Conservation (phyloP, 2,329 filamentous ascomycete species). For the Pseudocercospora musae region DNA sequence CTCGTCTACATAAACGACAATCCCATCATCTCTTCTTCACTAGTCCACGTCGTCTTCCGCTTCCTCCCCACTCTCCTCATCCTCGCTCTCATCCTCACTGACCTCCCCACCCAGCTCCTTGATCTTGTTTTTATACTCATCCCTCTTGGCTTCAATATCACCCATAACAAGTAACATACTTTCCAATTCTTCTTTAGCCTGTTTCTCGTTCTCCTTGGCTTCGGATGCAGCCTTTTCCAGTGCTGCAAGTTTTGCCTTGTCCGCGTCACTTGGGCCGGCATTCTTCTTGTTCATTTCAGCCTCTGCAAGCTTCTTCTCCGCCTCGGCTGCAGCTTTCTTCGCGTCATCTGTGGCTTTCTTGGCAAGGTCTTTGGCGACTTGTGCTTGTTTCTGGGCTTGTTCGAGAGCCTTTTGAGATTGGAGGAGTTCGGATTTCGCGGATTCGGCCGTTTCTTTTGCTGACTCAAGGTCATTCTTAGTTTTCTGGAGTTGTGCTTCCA, state of each 20-base stretch:
- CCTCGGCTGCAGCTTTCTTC: constrained; percentile 1
- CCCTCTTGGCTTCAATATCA: constrained; percentile 46
- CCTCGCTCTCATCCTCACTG: constrained; percentile 32
- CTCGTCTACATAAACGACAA: too few relatives aligned
- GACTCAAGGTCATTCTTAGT: background rate
- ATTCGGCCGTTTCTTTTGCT: background rate
- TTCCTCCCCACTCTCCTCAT: constrained; percentile 30
- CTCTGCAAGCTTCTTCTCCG: background rate
- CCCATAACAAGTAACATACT: constrained; percentile 44
- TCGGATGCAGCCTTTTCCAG: constrained; percentile 19
- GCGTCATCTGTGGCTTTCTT: constrained; percentile 3
- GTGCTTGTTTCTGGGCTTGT: background rate
- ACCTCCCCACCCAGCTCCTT: constrained; percentile 33
- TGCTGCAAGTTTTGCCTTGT: constrained; percentile 9
- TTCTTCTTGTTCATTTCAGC: background rate
- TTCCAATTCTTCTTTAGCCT: constrained; percentile 25
- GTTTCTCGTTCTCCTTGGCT: constrained; percentile 14
- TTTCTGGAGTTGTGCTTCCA: background rate
- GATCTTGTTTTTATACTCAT: constrained; percentile 30
- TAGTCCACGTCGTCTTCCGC: constrained; percentile 19
- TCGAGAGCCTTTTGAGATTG: background rate
- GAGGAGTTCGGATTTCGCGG: background rate
- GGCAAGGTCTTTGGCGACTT: background rate
- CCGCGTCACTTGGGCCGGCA: background rate
- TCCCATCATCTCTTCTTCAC: too few relatives aligned